phyloP scores from a whole-genome alignment of 805 yeast genomes.

The Yarrowia bubula region DNA sequence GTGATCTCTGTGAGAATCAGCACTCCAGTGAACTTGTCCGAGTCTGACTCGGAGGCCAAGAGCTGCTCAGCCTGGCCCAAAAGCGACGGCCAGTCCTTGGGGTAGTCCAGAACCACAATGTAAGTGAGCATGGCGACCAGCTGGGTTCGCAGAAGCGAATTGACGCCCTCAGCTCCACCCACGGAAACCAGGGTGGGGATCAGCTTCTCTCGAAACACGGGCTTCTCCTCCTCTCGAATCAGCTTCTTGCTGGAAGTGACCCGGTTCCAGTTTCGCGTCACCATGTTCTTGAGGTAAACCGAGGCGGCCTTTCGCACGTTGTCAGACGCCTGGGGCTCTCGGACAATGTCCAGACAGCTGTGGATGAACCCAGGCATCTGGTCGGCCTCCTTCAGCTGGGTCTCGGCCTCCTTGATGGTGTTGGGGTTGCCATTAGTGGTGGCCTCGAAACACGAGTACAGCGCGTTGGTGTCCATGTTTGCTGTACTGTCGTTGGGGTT shows the following conservation, averaged over 20 bases:
- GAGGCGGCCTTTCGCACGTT: constrained; percentile 71
- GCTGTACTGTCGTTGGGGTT: background rate
- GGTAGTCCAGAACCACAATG: constrained; percentile 53
- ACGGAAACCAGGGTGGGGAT: constrained; percentile 51
- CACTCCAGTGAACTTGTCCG: constrained; percentile 63
- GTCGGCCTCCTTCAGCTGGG: constrained; percentile 56
- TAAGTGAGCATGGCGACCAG: constrained; percentile 48
- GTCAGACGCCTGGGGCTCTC: constrained; percentile 50
- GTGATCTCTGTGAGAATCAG: constrained; percentile 52
- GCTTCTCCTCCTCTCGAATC: constrained; percentile 71
- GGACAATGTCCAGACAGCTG: constrained; percentile 75
- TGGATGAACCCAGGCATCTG: constrained; percentile 69
- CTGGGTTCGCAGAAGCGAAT: constrained; percentile 44
- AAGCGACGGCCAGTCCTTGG: constrained; percentile 55
- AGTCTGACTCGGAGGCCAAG: constrained; percentile 45
- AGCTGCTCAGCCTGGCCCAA: constrained; percentile 48
- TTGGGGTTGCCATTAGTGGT: constrained; percentile 12
- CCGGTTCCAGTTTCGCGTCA: constrained; percentile 60
- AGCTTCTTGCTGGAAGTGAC: constrained; percentile 31
- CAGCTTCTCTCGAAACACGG: constrained; percentile 65
- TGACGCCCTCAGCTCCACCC: constrained; percentile 5
- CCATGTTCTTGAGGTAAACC: constrained; percentile 75
- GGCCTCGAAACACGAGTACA: constrained; percentile 25
- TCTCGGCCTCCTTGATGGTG: constrained; percentile 55
- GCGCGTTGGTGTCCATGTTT: constrained; percentile 25